These are phyloP conservation scores for Cutaneotrichosporon arboriforme DNA, from an alignment of 1,284 basidiomycete genomes.

Conservation along the genomic window DNA sequence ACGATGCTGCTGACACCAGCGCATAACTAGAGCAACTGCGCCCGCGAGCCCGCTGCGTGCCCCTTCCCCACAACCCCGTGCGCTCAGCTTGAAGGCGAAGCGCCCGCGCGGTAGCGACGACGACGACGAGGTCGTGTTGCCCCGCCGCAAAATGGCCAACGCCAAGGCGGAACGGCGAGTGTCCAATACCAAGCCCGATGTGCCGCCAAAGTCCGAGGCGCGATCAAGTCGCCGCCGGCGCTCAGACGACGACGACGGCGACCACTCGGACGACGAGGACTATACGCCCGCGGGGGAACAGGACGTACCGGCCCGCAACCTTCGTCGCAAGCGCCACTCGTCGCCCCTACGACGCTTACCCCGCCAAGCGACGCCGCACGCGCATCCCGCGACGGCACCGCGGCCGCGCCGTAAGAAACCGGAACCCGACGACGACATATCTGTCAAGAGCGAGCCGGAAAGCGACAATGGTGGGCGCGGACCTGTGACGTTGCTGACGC, in stretches of 20 bases:
- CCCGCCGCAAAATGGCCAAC: no score
- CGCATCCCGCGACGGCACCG: not conserved
- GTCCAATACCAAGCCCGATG: not conserved
- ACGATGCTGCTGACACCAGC: not conserved
- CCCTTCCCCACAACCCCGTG: no score
- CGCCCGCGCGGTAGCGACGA: not conserved
- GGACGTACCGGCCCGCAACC: not conserved
- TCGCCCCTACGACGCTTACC: not conserved
- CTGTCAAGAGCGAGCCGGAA: conserved; percentile 11
- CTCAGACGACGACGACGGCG: not conserved
- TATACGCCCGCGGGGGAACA: not conserved
- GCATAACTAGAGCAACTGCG: not conserved
- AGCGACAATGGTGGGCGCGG: conserved; percentile 4
- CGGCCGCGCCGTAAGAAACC: not conserved
- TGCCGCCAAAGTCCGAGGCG: not conserved
- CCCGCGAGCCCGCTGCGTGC: not conserved
- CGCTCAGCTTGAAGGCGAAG: not conserved
- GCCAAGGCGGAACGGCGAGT: no score
- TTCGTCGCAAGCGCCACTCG: not conserved
- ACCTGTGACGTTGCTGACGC: not conserved
- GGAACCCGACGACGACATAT: not conserved
- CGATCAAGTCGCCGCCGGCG: not conserved
- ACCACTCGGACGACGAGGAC: not conserved
- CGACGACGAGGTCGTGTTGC: not conserved
- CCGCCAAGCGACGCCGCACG: not conserved